A percentile compares a stretch with the other conserved stretches of the same genome.
These are phyloP conservation scores for Torulaspora maleeae DNA, from an alignment of 805 yeast genomes.

Conservation along the genomic window DNA sequence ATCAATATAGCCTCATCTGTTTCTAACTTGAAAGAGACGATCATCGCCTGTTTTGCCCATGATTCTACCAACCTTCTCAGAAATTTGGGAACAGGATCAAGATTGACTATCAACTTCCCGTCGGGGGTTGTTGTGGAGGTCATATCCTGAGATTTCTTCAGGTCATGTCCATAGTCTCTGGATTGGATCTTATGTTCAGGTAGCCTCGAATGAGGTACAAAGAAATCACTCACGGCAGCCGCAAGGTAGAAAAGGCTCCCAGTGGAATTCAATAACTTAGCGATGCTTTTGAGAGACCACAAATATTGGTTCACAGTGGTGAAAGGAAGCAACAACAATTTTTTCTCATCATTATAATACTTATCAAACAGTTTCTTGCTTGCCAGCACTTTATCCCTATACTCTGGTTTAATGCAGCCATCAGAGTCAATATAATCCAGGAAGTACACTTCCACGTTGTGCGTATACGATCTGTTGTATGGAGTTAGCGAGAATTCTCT, in stretches of 20 bases:
- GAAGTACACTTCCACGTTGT: constrained; percentile 70
- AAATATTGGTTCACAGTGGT: constrained; percentile 93
- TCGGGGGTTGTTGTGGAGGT: constrained; percentile 30
- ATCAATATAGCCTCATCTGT: constrained; percentile 72
- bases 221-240: constrained; percentile 97
- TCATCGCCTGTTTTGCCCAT: constrained; percentile 96
- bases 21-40: constrained; percentile 88
- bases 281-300: constrained; percentile 69
- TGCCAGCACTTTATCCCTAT: constrained; percentile 55
- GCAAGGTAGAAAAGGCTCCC: constrained; percentile 84
- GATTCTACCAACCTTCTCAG: constrained; percentile 78
- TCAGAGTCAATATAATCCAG: constrained; percentile 71
- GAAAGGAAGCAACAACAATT: constrained; percentile 65
- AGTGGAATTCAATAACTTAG: constrained; percentile 51
- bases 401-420: constrained; percentile 55
- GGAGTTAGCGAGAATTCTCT: constrained; percentile 90
- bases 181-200: constrained; percentile 96
- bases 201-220: constrained; percentile 75
- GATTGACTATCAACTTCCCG: constrained; percentile 74
- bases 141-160: constrained; percentile 38
- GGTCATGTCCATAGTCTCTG: constrained; percentile 44
- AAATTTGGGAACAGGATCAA: constrained; percentile 96
- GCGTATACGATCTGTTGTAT: constrained; percentile 83
- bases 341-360: constrained; percentile 27
- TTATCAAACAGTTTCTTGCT: constrained; percentile 44